Evolutionary conservation across 805 yeast genomes (phyloP).

Genomic region (Ogataea henricii): DNA sequence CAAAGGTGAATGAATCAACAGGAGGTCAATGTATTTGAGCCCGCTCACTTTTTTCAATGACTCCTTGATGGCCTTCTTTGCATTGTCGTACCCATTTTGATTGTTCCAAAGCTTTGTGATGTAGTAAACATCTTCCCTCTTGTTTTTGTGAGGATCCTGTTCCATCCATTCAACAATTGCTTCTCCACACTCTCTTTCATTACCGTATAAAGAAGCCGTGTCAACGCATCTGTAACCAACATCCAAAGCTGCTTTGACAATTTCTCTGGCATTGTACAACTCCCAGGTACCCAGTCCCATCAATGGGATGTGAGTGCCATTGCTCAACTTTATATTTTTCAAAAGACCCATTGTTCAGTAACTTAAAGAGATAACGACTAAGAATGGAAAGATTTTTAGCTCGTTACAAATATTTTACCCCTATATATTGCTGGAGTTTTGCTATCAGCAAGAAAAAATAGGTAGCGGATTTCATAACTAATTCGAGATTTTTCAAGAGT

Average conservation of each 20-base stretch:
- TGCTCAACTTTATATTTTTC: conserved; percentile 44
- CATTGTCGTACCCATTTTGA: conserved; percentile 58
- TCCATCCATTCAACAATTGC: conserved; percentile 46
- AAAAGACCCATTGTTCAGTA: conserved; percentile 13
- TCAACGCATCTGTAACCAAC: conserved; percentile 50
- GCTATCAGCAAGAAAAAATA: background rate
- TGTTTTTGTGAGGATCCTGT: conserved; percentile 38
- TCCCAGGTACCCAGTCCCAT: conserved; percentile 55
- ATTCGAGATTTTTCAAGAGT: background rate
- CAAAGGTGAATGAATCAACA: conserved; percentile 67
- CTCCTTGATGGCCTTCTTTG: conserved; percentile 58
- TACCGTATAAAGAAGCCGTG: conserved; percentile 49
- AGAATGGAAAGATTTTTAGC: background rate
- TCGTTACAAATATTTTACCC: background rate
- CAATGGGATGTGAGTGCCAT: conserved; percentile 53
- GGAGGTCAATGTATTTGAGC: conserved; percentile 69
- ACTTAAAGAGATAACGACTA: background rate
- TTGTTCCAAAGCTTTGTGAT: conserved; percentile 77
- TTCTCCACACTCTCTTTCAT: conserved; percentile 50
- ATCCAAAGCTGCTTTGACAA: conserved; percentile 46
- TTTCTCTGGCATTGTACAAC: conserved; percentile 37
- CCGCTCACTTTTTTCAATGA: conserved; percentile 54
- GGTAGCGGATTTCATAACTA: background rate
- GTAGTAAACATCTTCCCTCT: conserved; percentile 56
- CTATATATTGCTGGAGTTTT: background rate